These are phyloP conservation scores for Alternaria ventricosa DNA, from an alignment of 2,329 filamentous ascomycete genomes.

Conservation along the genomic window DNA sequence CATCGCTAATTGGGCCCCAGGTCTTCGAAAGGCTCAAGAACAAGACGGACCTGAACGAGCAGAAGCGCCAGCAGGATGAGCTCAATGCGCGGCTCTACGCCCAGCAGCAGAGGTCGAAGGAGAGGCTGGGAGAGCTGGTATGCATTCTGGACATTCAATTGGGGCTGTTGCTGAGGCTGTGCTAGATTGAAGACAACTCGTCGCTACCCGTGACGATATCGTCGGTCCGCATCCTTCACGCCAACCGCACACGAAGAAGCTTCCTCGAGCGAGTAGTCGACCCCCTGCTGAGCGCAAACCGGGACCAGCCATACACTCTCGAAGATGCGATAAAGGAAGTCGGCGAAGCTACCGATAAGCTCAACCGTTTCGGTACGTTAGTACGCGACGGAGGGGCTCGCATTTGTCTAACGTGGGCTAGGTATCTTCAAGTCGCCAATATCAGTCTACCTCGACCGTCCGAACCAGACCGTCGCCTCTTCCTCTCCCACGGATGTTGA, in stretches of 20 bases:
- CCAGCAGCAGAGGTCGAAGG: constrained; percentile 68
- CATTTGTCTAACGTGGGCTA: constrained; percentile 47
- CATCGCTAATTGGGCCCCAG: constrained; percentile 36
- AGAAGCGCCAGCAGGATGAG: constrained; percentile 66
- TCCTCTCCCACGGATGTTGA: constrained; percentile 80
- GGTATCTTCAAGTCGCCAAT: constrained; percentile 88
- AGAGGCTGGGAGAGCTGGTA: constrained; percentile 70
- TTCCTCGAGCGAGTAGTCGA: constrained; percentile 85
- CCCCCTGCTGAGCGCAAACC: constrained; percentile 74
- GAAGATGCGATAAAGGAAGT: constrained; percentile 76
- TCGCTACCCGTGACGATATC: constrained; percentile 88
- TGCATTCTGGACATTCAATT: constrained; percentile 23
- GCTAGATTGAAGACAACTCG: constrained; percentile 78
- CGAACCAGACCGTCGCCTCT: constrained; percentile 70
- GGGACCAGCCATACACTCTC: constrained; percentile 74
- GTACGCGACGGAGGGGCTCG: background rate
- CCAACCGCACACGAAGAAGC: constrained; percentile 77
- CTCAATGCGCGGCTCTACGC: constrained; percentile 64
- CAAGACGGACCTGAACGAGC: constrained; percentile 64
- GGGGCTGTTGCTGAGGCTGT: constrained; percentile 9
- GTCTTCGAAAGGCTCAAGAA: constrained; percentile 67
- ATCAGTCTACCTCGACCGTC: constrained; percentile 80
- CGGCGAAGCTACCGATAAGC: constrained; percentile 72
- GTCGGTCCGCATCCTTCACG: constrained; percentile 82
- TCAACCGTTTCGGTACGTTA: constrained; percentile 76